Conservation (phyloP, 2,329 filamentous ascomycete genomes). For the Fusarium incarnatum region DNA sequence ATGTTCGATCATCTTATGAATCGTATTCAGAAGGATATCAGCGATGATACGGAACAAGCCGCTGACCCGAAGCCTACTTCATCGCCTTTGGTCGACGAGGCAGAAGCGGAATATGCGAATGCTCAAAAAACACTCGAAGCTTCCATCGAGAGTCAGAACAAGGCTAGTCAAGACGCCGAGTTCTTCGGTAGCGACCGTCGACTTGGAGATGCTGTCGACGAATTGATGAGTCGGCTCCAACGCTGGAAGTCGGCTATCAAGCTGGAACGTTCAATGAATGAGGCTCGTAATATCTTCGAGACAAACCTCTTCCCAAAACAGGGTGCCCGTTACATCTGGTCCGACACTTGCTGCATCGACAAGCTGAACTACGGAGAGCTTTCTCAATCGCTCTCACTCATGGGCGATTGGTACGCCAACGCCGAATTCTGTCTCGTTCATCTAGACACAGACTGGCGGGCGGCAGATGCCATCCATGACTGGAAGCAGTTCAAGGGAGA, state of each 20-base stretch:
- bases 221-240: not conserved
- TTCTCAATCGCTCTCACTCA: slow-evolving; percentile 2
- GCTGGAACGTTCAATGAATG: not conserved
- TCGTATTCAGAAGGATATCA: not conserved
- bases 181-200: not conserved
- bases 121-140: not conserved
- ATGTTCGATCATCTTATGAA: slow-evolving; percentile 7
- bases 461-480: not conserved
- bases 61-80: not conserved
- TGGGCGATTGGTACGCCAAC: slow-evolving; percentile 11
- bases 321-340: slow-evolving; percentile 5
- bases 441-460: not conserved
- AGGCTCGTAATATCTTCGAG: not conserved
- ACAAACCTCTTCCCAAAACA: not conserved
- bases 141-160: fast-evolving
- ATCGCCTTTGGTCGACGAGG: not conserved
- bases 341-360: slow-evolving; percentile 8
- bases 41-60: not conserved
- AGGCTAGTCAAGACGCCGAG: not conserved
- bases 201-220: not conserved
- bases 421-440: slow-evolving; percentile 4
- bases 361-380: slow-evolving; percentile 7
- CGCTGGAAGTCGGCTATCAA: slow-evolving; percentile 10
- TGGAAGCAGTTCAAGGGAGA: slow-evolving; percentile 3
- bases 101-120: not conserved